Evolutionary conservation across 345 rosid genomes (phyloP).

Genomic region (Jatropha curcas): DNA sequence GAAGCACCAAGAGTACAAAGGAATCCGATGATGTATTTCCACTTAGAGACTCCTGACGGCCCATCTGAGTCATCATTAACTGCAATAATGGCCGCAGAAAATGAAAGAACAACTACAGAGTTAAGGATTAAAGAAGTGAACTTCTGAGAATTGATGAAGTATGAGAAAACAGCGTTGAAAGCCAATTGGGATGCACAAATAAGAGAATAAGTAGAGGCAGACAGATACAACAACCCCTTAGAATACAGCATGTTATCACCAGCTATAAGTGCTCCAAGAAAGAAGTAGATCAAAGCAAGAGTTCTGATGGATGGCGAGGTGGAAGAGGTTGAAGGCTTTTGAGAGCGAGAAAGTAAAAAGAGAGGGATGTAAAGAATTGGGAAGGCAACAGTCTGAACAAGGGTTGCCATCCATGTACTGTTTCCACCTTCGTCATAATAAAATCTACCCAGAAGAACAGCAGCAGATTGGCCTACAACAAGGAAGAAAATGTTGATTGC

Average conservation of each 20-base stretch:
- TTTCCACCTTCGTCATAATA: constrained; percentile 69
- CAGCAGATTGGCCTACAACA: constrained; percentile 59
- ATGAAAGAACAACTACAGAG: constrained; percentile 62
- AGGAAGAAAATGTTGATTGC: constrained; percentile 45
- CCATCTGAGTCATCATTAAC: constrained; percentile 57
- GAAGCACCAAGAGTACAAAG: constrained; percentile 63
- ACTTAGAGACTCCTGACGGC: constrained; percentile 55
- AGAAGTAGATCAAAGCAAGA: constrained; percentile 46
- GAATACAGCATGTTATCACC: constrained; percentile 72
- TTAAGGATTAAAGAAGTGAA: constrained; percentile 56
- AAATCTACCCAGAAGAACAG: constrained; percentile 67
- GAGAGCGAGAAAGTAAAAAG: constrained; percentile 42
- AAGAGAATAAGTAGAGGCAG: constrained; percentile 81
- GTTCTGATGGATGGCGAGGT: constrained; percentile 31
- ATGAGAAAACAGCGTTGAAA: constrained; percentile 75
- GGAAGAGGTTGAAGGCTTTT: constrained; percentile 40
- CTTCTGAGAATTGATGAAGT: constrained; percentile 73
- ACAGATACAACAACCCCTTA: constrained; percentile 67
- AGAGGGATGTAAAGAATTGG: constrained; percentile 65
- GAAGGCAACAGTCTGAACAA: constrained; percentile 65
- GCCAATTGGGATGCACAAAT: constrained; percentile 74
- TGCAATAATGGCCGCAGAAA: constrained; percentile 71
- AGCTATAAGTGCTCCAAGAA: constrained; percentile 59
- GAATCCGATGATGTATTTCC: constrained; percentile 58
- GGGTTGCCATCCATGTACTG: constrained; percentile 66